Evolutionary conservation across 805 yeast genomes (phyloP).

Genomic region (Candida quercuum): DNA sequence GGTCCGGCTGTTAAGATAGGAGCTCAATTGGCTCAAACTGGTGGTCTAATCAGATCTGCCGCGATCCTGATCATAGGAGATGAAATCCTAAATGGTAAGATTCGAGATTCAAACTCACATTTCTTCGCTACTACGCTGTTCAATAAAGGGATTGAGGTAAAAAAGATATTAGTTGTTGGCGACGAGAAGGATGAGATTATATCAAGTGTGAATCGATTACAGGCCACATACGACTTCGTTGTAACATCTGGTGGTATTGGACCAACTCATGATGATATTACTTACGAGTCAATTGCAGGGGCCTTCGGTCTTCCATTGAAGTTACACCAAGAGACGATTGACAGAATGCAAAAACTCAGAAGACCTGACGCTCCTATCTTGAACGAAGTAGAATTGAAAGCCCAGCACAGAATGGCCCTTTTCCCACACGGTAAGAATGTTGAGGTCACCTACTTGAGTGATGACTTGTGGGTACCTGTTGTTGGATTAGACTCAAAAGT

Average conservation of each 20-base stretch:
- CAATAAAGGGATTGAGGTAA: conserved; percentile 57
- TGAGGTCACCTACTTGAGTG: conserved; percentile 40
- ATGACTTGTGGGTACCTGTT: conserved; percentile 78
- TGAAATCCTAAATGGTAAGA: conserved; percentile 83
- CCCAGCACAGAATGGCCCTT: conserved; percentile 76
- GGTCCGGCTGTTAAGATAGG: too few relatives aligned
- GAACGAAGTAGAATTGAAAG: conserved; percentile 41
- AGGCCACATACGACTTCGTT: conserved; percentile 52
- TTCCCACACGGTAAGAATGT: conserved; percentile 47
- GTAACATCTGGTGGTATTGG: conserved; percentile 54
- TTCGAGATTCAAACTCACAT: conserved; percentile 70
- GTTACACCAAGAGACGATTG: conserved; percentile 53
- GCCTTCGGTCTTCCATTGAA: conserved; percentile 48
- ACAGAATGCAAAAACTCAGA: conserved; percentile 49
- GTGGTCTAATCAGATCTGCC: too few relatives aligned
- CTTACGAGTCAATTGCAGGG: conserved; percentile 69
- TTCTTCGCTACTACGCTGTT: conserved; percentile 71
- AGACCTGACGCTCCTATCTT: conserved; percentile 31
- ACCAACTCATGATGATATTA: conserved; percentile 87
- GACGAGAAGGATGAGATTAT: conserved; percentile 67
- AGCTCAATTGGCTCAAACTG: too few relatives aligned
- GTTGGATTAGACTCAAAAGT: conserved; percentile 62
- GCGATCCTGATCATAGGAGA: conserved; percentile 57
- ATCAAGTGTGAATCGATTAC: conserved; percentile 39
- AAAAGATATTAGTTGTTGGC: conserved; percentile 66